Evolutionary conservation across 805 yeast genomes (phyloP), one percentile per base, ranked within the genome.

Genomic region (Metschnikowia drakensbergensis): DNA sequence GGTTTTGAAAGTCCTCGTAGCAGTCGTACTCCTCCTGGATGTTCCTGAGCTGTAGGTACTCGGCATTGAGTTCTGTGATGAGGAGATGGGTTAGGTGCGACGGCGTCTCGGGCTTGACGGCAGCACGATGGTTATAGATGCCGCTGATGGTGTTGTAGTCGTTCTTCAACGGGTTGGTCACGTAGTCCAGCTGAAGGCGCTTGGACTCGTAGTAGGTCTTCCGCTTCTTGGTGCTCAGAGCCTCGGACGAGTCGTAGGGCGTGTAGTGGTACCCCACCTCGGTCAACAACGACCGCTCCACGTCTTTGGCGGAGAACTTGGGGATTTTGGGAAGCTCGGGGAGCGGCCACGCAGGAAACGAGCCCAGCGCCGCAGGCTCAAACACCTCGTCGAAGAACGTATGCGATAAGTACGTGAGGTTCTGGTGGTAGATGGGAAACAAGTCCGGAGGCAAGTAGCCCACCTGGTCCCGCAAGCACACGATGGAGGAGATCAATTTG

Each of bases 401-500:
- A 34, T 75, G 76, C 1, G 72, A 67, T 45, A 91, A 69, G 58
- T 80, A 86, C 5, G 74, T 72, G 54, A 90, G 72, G 49, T 84
- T 78, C 54, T 83, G 84, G 35, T 80, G 72, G 63, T 85, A 88
- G 22, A 87, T 79, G 11, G 94, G 91, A 61, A 86, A 75, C 42
- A 89, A 64, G 58, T 84, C 94, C 0, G 89, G 84, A 2, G 96
- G 94, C 38, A 92, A 64, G 42, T 79, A 78, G 6, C 98, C 98
- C 10, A 86, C 89, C 50, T 83, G 76, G 54, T 86, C 96, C 58
- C 96, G 71, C 45, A 89, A 66, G 29, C 90, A 88, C 3, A 90
- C 96, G 17, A 86, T 76, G 0, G 96, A 89, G 0, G 96, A 88
- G 1, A 91, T 82, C 7, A 86, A 82, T 41, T 81, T 82, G 53